Base-by-base conservation (phyloP, 495 filamentous ascomycete species). In the Daldinia loculata region DNA sequence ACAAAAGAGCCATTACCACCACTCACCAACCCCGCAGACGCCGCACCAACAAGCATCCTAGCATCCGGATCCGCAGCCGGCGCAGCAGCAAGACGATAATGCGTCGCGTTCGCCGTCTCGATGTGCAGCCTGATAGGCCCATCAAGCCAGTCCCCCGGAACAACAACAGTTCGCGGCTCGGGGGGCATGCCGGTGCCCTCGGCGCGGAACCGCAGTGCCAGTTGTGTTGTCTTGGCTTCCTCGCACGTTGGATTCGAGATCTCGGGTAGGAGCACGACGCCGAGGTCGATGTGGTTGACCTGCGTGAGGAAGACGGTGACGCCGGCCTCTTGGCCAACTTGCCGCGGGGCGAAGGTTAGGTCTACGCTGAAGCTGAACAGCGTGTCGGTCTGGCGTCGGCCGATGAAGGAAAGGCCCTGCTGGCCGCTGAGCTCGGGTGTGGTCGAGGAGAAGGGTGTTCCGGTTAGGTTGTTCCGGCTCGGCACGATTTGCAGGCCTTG, bases 301-400 rank as follows among this genome's bases (percentile, higher is more conserved):
- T 86, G 84, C 17, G 77, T 81, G 24, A 83, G 75, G 76, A 86
- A 86, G 2, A 82, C 74, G 2, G 78, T 73, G 39, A 82, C 69
- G 6, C 80, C 80, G 26, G 76, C 80, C 36, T 82, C 80, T 53
- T 85, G 69, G 70, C 69, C 79, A 4, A 61, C 51, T 3, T 61
- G 52, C 19, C 56, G 69, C 8, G 83, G 83, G 2, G 32, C 14
- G 67, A 83, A 85, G 9, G 74, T 56, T 17, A 85, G 32, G 56
- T 81, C 77, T 5, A 82, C 79, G 48, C 61, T 78, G 61, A 76
- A 85, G 2, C 64, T 75, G 70, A 85, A 86, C 2, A 85, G 75
- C 3, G 79, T 79, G 57, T 85, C 66, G 8, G 79, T 80, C 71
- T 85, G 82, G 2, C 80, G 70, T 0, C 84, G 78, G 0, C 74